A percentile compares a stretch with the other conserved stretches of the same genome.
Conservation (phyloP, 2,329 filamentous ascomycete species). For the Penicillium nordicum region DNA sequence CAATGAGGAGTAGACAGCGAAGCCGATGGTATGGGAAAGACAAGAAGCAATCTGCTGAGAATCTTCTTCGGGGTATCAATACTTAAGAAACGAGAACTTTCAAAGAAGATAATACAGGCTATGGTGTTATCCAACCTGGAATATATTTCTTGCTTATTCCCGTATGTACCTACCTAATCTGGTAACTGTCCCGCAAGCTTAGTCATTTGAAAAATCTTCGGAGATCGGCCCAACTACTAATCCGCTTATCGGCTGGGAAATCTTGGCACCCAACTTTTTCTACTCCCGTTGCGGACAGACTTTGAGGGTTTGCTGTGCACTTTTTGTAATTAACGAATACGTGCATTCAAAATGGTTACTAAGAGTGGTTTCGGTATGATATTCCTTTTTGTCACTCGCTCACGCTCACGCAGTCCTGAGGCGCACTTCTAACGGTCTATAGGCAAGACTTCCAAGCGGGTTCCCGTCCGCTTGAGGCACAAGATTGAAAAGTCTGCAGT, state of each 20-base stretch:
- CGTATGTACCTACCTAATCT: conserved; percentile 7
- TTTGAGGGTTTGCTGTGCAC: conserved; percentile 13
- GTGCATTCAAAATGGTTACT: conserved; percentile 35
- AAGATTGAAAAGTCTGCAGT: conserved; percentile 92
- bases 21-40: background rate
- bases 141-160: conserved; percentile 1
- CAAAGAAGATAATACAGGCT: background rate
- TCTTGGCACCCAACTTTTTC: conserved; percentile 34
- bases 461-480: conserved; percentile 81
- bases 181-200: conserved; percentile 13
- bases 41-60: no score
- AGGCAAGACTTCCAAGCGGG: conserved; percentile 96
- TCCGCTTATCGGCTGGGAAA: conserved; percentile 37
- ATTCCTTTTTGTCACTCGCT: background rate
- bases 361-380: conserved; percentile 36
- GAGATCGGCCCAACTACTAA: conserved; percentile 33
- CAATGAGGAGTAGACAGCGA: background rate
- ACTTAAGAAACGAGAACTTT: background rate
- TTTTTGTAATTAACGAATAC: conserved; percentile 10
- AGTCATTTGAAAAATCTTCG: conserved; percentile 13
- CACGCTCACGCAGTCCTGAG: background rate
- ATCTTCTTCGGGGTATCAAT: conserved; percentile 1
- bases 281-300: conserved; percentile 17
- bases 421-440: conserved; percentile 11
- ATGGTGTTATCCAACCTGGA: background rate